Evolutionary conservation across 1,284 basidiomycete genomes (phyloP), one percentile per base, ranked within the genome.

Genomic region (Malassezia caprae): DNA sequence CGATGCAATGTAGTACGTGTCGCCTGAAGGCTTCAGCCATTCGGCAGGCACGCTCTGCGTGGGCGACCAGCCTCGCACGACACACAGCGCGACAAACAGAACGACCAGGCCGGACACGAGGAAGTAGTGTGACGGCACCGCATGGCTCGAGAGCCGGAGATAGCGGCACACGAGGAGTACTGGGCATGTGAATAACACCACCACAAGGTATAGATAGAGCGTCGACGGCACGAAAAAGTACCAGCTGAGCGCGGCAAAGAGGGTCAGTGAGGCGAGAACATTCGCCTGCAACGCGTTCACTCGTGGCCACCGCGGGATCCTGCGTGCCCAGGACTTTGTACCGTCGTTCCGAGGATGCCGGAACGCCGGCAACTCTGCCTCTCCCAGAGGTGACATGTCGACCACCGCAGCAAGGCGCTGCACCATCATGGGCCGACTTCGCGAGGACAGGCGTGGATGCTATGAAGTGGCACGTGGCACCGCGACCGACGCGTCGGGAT

Each of bases 1-100:
- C 10, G 66, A 65, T 3, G 53, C 66, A 30, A 68, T 64, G 43
- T 60, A 68, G 27, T 51, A 52, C 4, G 63, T 67, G 41, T 62
- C 51, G 23, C 49, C 47, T n/a, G n/a, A 28, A 5, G 45, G 44
- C 23, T 15, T 3, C 5, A 11, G 19, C 46, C 46, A 48, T n/a
- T 31, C 30, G 24, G 30, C 21, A 7, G 28, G 46, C 15, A 48
- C 39, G 30, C n/a, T 32, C 21, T 15, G 34, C 32, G 28, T 23
- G 12, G 53, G 51, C 21, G 37, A 31, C 32, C 49, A 40, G 34
- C 53, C 48, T 10, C 37, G 43, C 27, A 54, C 19, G 17, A 49
- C 28, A 35, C 56, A 53, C 7, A 42, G 13, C 2, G 32, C 44
- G 37, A 40, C 45, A 43, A 19, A 47, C 13, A 15, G 34, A 12